Conservation (phyloP, 2,329 filamentous ascomycete genomes). For the Nannizzia gypsea region DNA sequence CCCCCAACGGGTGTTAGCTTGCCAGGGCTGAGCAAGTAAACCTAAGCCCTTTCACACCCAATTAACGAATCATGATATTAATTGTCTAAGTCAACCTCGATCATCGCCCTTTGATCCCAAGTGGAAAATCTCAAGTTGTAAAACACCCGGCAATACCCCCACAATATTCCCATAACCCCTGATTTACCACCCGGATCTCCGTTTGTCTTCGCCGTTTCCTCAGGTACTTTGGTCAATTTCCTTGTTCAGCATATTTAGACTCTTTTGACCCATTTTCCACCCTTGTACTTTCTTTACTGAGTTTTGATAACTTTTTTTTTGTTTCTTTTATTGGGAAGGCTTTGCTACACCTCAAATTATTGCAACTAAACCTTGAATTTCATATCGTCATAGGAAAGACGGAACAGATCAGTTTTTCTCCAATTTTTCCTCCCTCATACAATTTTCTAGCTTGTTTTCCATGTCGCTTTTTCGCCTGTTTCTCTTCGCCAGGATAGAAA, state of each 20-base stretch:
- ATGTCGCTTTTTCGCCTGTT: neutral
- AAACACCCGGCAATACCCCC: neutral
- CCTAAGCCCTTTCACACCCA: neutral
- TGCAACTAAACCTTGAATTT: neutral
- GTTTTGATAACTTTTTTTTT: neutral
- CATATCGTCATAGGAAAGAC: neutral
- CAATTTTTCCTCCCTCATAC: neutral
- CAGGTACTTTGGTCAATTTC: neutral
- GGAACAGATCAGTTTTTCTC: neutral
- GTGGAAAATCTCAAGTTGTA: neutral
- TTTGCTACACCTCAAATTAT: neutral
- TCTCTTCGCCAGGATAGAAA: neutral
- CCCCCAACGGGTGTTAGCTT: conserved; percentile 34
- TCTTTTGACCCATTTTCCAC: neutral
- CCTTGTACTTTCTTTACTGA: neutral
- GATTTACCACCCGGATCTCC: neutral
- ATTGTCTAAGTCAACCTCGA: neutral
- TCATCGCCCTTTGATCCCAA: neutral
- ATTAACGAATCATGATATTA: conserved; percentile 3
- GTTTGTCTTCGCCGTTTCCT: neutral
- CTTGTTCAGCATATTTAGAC: neutral
- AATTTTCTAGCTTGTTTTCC: neutral
- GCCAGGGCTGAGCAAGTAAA: conserved; percentile 6
- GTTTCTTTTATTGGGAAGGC: neutral
- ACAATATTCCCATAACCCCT: neutral